Percentiles rank a stretch among this genome's conserved stretches.
These are phyloP conservation scores for Entomortierella chlamydospora DNA, from an alignment of 192 early-diverging fungal species.

Conservation along the genomic window DNA sequence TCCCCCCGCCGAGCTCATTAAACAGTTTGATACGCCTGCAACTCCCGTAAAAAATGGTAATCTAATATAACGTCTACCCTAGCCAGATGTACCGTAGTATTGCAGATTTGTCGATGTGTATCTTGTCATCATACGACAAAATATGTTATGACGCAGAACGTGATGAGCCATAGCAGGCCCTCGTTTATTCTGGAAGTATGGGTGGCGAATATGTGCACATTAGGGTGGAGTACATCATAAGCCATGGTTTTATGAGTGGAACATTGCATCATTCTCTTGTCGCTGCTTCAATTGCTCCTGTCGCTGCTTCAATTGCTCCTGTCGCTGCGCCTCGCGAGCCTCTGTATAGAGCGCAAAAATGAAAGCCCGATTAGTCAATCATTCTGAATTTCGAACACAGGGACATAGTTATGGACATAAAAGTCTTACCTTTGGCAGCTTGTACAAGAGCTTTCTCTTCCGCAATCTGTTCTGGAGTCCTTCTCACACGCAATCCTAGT, in stretches of 20 bases:
- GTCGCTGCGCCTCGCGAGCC: constrained; percentile 41
- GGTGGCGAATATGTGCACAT: too few relatives aligned
- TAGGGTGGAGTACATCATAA: neutral
- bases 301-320: constrained; percentile 33
- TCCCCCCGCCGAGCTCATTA: constrained; percentile 6
- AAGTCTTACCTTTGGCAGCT: constrained; percentile 57
- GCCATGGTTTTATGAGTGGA: constrained; percentile 28
- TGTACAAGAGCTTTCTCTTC: constrained; percentile 58
- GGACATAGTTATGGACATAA: neutral
- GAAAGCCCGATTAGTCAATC: neutral
- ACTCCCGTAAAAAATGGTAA: too few relatives aligned
- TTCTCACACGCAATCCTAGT: constrained; percentile 67
- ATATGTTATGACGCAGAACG: too few relatives aligned
- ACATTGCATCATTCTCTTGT: constrained; percentile 35
- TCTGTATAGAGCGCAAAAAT: neutral
- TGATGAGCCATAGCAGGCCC: too few relatives aligned
- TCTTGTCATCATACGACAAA: too few relatives aligned
- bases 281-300: constrained; percentile 34
- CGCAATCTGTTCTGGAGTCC: constrained; percentile 61
- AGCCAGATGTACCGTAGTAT: too few relatives aligned
- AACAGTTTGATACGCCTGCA: neutral
- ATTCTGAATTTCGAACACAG: neutral
- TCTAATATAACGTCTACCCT: too few relatives aligned
- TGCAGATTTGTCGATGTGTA: too few relatives aligned
- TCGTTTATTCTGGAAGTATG: neutral